Base-by-base conservation (phyloP, 495 filamentous ascomycete species). In the Alectoria sarmentosa region DNA sequence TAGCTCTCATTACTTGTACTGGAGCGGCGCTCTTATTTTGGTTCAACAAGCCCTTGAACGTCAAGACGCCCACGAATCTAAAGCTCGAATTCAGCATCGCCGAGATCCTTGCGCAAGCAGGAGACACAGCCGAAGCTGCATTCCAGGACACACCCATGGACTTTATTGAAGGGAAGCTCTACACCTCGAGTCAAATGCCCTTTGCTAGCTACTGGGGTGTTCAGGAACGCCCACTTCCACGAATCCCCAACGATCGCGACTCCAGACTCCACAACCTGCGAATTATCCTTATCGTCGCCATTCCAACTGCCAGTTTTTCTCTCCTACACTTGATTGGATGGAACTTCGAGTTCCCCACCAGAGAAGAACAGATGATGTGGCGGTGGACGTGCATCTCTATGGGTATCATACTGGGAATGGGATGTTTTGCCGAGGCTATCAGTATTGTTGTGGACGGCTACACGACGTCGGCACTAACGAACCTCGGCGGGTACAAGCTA, bases 331-430 rank as follows among this genome's bases (percentile, higher is more conserved):
- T 75, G 15, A 63, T 69, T 17, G 76, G 67, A 9, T 79, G 78
- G 76, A 71, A 78, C 56, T 76, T 75, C 60, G 60, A 73, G 23
- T 78, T 80, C 38, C 77, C 76, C 1, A 75, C 73, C 5, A 26
- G n/a, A 26, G 55, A 58, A 15, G 77, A 79, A 55, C 61, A 63
- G 42, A 36, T 72, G 0, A 60, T 77, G 13, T 78, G 76, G 77
- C 64, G 76, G 17, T 48, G 39, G 39, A 61, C 59, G 0, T 66
- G 62, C 30, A 44, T 67, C 13, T 32, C 52, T 10, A 64, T 61
- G 52, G 58, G 46, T 38, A 38, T 66, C 9, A 54, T 65, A 6
- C 34, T 68, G 19, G 68, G 38, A 4, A 57, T 32, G 5, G n/a
- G 23, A 23, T 59, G 62, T 55, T n/a, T 59, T 4, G 38, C 61